Evolutionary conservation across 352 stramenopile species (phyloP).

Genomic region (Pythium vanterpoolii): DNA sequence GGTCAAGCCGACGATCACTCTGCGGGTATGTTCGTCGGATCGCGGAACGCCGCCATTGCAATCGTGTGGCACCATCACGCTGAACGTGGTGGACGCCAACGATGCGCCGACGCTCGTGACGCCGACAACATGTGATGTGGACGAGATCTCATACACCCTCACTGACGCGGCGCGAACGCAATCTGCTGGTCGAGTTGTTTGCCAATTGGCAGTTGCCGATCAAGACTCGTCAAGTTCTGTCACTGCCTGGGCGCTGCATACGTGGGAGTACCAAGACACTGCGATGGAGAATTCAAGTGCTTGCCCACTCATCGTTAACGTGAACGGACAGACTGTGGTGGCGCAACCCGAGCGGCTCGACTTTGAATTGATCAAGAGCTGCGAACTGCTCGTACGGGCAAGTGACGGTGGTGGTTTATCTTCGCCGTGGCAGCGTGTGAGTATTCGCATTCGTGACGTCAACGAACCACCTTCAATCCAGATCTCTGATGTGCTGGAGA

Average conservation of each 20-base stretch:
- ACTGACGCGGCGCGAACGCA: background rate
- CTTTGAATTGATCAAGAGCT: conserved; percentile 22
- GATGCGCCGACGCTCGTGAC: conserved; percentile 22
- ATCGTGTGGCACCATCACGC: conserved; percentile 12
- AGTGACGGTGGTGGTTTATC: conserved; percentile 19
- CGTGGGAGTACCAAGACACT: conserved; percentile 16
- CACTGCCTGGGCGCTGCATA: conserved; percentile 15
- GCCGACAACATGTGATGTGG: conserved; percentile 9
- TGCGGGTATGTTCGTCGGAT: conserved; percentile 18
- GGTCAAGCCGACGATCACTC: background rate
- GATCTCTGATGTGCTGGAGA: background rate
- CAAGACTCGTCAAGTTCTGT: conserved; percentile 12
- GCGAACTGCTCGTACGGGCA: conserved; percentile 13
- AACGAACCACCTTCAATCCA: conserved; percentile 23
- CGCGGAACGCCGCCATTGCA: conserved; percentile 14
- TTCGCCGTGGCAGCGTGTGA: conserved; percentile 19
- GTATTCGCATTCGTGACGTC: conserved; percentile 23
- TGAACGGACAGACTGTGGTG: conserved; percentile 16
- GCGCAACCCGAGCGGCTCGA: conserved; percentile 13
- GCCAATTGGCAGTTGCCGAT: conserved; percentile 18
- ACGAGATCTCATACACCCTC: conserved; percentile 25
- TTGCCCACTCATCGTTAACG: conserved; percentile 10
- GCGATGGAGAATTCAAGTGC: background rate
- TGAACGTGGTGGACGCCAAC: conserved; percentile 27
- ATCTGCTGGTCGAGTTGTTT: conserved; percentile 9